Evolutionary conservation across 306 rosid species (phyloP).

Genomic region (Malus sylvestris): DNA sequence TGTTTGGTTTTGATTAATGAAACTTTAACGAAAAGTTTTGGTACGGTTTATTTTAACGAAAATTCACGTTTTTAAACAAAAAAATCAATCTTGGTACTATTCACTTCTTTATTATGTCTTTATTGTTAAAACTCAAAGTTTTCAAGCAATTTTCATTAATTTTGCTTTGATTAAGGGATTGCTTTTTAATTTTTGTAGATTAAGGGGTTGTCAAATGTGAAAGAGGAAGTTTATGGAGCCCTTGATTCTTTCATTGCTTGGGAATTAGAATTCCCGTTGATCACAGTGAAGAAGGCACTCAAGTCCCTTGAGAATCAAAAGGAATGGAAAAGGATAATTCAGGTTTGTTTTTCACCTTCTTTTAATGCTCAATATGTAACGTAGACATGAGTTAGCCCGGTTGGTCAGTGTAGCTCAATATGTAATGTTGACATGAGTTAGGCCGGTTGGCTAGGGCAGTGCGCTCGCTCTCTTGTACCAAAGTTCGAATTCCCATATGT

Average conservation of each 20-base stretch:
- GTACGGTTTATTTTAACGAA: too few relatives aligned
- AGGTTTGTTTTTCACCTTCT: conserved; percentile 32
- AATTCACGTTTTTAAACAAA: too few relatives aligned
- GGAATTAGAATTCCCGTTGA: conserved; percentile 89
- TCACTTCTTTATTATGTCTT: too few relatives aligned
- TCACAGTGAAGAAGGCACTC: conserved; percentile 80
- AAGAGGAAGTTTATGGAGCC: conserved; percentile 97
- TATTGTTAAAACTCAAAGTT: too few relatives aligned
- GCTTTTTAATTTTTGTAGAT: conserved; percentile 31
- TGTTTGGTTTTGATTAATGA: neutral
- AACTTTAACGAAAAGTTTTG: too few relatives aligned
- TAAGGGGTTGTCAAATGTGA: conserved; percentile 75
- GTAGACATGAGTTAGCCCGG: neutral
- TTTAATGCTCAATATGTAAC: neutral
- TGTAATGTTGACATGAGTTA: too few relatives aligned
- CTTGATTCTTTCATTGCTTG: conserved; percentile 97
- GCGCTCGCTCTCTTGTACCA: too few relatives aligned
- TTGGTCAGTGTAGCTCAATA: neutral
- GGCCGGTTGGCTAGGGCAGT: too few relatives aligned
- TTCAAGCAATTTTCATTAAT: too few relatives aligned
- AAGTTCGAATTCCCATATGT: too few relatives aligned
- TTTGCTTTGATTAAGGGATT: too few relatives aligned
- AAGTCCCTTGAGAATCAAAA: conserved; percentile 62
- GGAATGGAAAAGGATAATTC: conserved; percentile 92
- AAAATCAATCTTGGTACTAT: too few relatives aligned